Evolutionary conservation across 2,329 filamentous ascomycete species (phyloP), one percentile per base, ranked within the genome.

Genomic region (Apiospora aurea): DNA sequence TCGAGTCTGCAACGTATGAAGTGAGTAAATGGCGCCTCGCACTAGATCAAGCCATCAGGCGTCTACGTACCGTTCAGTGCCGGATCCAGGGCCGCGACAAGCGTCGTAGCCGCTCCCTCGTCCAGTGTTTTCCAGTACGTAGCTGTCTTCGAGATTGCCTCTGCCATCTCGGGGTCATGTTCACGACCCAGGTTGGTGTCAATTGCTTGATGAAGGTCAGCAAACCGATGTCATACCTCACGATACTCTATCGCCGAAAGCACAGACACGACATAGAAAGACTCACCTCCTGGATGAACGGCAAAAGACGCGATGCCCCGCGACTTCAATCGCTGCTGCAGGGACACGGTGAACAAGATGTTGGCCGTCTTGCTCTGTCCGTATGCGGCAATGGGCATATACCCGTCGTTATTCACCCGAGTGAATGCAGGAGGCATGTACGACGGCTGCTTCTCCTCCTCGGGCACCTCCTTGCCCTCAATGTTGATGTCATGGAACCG

Each of bases 291-390:
- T 11, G 85, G 85, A 72, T 86, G 84, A n/a, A 86, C 69, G 2
- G 80, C 78, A 67, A 83, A 85, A 0, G 83, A 77, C 64, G 77
- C 76, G 24, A 86, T 80, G 1, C 83, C 0, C 80, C 79, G 76
- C 5, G 67, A 71, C 1, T 75, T 72, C 38, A 84, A 73, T 49
- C 80, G 77, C 46, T 81, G 74, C 16, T 84, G 82, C 16, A 86
- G 78, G 16, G 78, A 81, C 38, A 83, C 72, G 0, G 80, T 83
- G 72, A 86, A 86, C 66, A 87, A 75, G 14, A 87, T 83, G 70
- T 87, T 86, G 2, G 86, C 86, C 43, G 86, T 85, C 78, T 89
- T 89, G 75, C 84, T 85, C 74, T 87, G 85, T 1, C 81, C 83
- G 73, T 89, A 89, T 2, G 85, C 85, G 21, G 81, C 73, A n/a